Conservation (phyloP, 2,329 filamentous ascomycete genomes). For the Trichoderma koningiopsis region DNA sequence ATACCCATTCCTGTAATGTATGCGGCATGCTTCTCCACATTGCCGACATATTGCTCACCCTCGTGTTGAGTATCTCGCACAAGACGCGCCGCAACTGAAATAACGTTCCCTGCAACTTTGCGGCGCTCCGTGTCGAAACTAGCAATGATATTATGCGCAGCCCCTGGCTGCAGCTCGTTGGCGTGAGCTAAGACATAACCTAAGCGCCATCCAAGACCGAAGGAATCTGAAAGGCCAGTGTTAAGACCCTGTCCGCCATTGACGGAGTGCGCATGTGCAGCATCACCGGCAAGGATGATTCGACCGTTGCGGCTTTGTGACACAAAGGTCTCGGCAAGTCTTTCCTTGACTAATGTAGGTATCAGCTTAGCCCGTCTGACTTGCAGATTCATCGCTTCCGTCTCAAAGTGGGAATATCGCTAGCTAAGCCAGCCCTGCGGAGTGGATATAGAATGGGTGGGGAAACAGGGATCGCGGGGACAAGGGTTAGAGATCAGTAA, state of each 20-base stretch:
- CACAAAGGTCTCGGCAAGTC: conserved; percentile 48
- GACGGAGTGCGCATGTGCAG: conserved; percentile 58
- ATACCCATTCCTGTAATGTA: conserved; percentile 43
- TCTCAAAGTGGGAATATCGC: no score
- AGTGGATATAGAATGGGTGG: no score
- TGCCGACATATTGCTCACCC: background rate
- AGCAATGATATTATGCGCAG: conserved; percentile 37
- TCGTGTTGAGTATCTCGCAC: no score
- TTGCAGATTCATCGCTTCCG: no score
- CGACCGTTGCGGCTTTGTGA: no score
- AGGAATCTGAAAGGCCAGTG: conserved; percentile 59
- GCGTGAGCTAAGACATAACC: conserved; percentile 33
- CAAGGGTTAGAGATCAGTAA: background rate
- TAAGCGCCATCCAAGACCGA: conserved; percentile 58
- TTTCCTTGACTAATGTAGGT: conserved; percentile 42
- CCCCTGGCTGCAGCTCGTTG: conserved; percentile 28
- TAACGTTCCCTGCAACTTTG: background rate
- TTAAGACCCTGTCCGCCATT: conserved; percentile 62
- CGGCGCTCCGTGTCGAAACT: conserved; percentile 50
- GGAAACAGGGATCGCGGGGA: no score
- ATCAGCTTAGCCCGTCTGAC: no score
- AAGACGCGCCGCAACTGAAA: no score
- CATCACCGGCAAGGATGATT: conserved; percentile 55
- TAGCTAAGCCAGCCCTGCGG: no score
- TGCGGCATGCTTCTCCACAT: background rate